Base-by-base conservation (phyloP, 2,329 filamentous ascomycete genomes). In the Aureobasidium mangrovei region DNA sequence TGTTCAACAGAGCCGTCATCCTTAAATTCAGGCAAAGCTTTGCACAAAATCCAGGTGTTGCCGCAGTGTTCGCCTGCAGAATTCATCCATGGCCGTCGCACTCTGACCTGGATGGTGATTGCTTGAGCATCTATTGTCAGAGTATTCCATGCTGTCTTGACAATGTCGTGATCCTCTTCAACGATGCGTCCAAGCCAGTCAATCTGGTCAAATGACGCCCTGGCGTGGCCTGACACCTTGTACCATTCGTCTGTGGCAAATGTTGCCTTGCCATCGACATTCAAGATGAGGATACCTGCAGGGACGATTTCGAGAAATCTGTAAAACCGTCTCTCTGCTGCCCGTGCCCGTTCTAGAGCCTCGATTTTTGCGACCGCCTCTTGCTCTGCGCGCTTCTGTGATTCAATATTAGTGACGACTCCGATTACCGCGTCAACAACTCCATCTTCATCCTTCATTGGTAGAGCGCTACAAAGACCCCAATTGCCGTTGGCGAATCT, bases 311-410 rank as follows among this genome's bases (percentile, higher is more conserved):
- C 58, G 8, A 57, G 56, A 40, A 61, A 64, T 6, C 54, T 56
- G 28, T 56, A 49, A 35, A 64, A 63, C 24, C 61, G 47, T 32
- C 36, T 33, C 49, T 64, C 74, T 55, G 71, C 74, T 56, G 74
- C 64, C 4, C 73, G 59, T 24, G 58, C 55, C 24, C 58, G 53
- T 70, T 65, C 72, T 64, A 74, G 42, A 65, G 66, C 57, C 67
- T 70, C 2, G 59, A 63, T 28, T 67, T 64, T n/a, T 66, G 73
- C 3, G 63, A 71, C 4, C 62, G 70, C 3, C 65, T 73, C 70
- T 64, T 36, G 39, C 28, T 63, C 53, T 36, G 53, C 58, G 7
- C 56, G 51, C 55, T 60, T 62, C 18, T 64, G 61, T 3, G 58
- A 47, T 8, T 58, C 42, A 12, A 64, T 63, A 38, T 64, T 60